Percentiles rank a stretch among this genome's conserved stretches.
These are phyloP conservation scores for Claviceps paspali DNA, from an alignment of 2,329 filamentous ascomycete species.

Conservation along the genomic window DNA sequence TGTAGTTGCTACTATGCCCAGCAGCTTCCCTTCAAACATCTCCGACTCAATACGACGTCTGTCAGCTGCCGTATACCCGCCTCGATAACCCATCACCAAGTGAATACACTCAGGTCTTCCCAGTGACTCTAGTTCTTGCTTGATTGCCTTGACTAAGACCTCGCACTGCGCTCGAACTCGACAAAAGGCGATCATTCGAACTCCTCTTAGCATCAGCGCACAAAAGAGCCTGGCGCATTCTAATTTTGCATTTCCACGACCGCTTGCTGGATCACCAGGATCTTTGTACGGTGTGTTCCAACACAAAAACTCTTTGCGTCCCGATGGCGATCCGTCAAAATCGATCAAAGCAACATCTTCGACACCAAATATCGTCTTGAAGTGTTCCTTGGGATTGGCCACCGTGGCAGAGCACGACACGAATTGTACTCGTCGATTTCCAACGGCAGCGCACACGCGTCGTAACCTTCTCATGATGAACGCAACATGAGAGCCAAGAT, in stretches of 20 bases:
- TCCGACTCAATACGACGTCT: slow-evolving; percentile 77
- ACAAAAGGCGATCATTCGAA: slow-evolving; percentile 87
- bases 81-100: slow-evolving; percentile 87
- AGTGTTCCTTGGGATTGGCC: slow-evolving; percentile 80
- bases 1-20: slow-evolving; percentile 87
- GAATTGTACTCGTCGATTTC: slow-evolving; percentile 74
- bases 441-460: slow-evolving; percentile 76
- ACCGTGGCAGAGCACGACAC: slow-evolving; percentile 95
- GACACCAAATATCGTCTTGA: slow-evolving; percentile 86
- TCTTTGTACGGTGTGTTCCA: slow-evolving; percentile 97
- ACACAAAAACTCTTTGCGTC: slow-evolving; percentile 86
- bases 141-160: slow-evolving; percentile 63
- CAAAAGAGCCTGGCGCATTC: slow-evolving; percentile 88
- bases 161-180: slow-evolving; percentile 81
- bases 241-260: slow-evolving; percentile 64
- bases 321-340: slow-evolving; percentile 79
- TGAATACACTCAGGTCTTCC: slow-evolving; percentile 60
- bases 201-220: slow-evolving; percentile 72
- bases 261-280: slow-evolving; percentile 70
- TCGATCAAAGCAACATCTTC: slow-evolving; percentile 69
- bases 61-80: slow-evolving; percentile 87
- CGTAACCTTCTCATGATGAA: slow-evolving; percentile 85
- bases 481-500: slow-evolving; percentile 86
- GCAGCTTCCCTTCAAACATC: slow-evolving; percentile 90
- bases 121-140: slow-evolving; percentile 56